Conservation (phyloP, 208 protist genomes). For the Porcisia deanei region DNA sequence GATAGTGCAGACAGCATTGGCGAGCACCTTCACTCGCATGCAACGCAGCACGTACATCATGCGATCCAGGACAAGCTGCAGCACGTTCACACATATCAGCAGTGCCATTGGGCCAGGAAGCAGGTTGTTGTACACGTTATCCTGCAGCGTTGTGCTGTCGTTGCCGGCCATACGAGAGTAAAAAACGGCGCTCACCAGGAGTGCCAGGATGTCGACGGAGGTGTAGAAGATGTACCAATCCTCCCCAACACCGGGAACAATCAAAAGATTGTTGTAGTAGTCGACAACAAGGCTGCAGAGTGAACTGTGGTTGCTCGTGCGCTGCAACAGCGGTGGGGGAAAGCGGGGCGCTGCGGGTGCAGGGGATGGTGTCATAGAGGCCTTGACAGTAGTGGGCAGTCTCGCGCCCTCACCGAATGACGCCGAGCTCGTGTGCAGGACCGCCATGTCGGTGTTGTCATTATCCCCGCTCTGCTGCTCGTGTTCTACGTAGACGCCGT, state of each 20-base stretch:
- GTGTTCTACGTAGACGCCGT: slow-evolving; percentile 23
- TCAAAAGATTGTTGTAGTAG: slow-evolving; percentile 41
- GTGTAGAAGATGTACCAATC: slow-evolving; percentile 76
- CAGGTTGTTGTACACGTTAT: slow-evolving; percentile 73
- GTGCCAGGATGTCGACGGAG: slow-evolving; percentile 42
- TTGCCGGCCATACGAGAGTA: slow-evolving; percentile 59
- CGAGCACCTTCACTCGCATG: slow-evolving; percentile 50
- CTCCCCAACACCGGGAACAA: slow-evolving; percentile 44
- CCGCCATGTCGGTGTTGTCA: neutral
- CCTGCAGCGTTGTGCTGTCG: slow-evolving; percentile 43
- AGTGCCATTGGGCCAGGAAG: slow-evolving; percentile 73
- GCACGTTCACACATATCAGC: slow-evolving; percentile 54
- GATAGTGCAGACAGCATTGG: slow-evolving; percentile 42
- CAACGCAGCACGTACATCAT: slow-evolving; percentile 63
- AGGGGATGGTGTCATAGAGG: neutral
- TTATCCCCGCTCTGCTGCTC: neutral
- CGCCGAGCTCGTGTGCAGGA: neutral
- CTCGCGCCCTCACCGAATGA: neutral
- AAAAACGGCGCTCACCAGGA: slow-evolving; percentile 49
- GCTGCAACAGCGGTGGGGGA: neutral
- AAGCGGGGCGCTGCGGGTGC: neutral
- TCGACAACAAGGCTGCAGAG: neutral
- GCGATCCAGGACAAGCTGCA: slow-evolving; percentile 70
- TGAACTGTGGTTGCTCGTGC: neutral
- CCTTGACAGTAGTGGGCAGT: slow-evolving; percentile 24